Evolutionary conservation across 1,284 basidiomycete genomes (phyloP).

Genomic region (Trametes versicolor): DNA sequence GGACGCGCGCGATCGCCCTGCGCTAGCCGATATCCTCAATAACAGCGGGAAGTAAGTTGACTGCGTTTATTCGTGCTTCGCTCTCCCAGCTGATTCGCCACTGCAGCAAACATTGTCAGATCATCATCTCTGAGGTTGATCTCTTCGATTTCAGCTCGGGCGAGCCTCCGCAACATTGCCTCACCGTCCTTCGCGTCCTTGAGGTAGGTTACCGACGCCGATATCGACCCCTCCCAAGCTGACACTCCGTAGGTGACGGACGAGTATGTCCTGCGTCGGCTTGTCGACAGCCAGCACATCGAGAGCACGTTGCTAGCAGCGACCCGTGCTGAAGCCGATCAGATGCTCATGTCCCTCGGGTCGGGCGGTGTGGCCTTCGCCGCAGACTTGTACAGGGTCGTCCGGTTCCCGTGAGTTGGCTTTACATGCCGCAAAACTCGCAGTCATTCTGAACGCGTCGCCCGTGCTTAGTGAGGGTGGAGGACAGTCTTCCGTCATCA

Average conservation of each 20-base stretch:
- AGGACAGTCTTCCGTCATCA: conserved; percentile 55
- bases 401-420: conserved; percentile 65
- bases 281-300: conserved; percentile 81
- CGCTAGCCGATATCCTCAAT: conserved; percentile 71
- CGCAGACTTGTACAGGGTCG: conserved; percentile 66
- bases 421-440: background rate
- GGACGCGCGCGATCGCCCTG: conserved; percentile 70
- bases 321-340: conserved; percentile 69
- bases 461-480: conserved; percentile 68
- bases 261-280: conserved; percentile 79
- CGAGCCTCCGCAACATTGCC: conserved; percentile 65
- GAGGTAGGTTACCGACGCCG: conserved; percentile 61
- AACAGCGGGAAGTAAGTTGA: conserved; percentile 63
- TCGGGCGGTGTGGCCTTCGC: conserved; percentile 68
- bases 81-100: background rate
- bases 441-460: background rate
- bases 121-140: conserved; percentile 77
- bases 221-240: conserved; percentile 4
- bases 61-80: background rate
- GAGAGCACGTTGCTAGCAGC: conserved; percentile 78
- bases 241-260: conserved; percentile 69
- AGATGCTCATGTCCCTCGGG: conserved; percentile 55
- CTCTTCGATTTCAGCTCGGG: conserved; percentile 80
- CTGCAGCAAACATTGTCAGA: conserved; percentile 53
- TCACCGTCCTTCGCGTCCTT: conserved; percentile 88